Evolutionary conservation across 208 protist species (phyloP).

Genomic region (Angomonas deanei): DNA sequence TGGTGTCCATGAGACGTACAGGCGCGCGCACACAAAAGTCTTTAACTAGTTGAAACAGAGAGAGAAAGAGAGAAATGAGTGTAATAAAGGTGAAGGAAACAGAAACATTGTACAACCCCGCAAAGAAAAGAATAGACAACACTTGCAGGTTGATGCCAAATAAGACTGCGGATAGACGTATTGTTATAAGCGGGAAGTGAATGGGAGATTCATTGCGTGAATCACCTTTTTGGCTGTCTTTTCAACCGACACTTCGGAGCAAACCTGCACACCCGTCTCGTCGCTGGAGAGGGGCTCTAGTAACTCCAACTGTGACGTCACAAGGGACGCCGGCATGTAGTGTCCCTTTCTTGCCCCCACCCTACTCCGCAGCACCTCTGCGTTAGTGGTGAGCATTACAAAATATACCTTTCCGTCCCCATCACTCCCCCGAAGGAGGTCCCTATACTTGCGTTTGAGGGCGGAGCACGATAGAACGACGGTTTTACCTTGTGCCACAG

Average conservation of each 20-base stretch:
- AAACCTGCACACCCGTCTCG: conserved; percentile 35
- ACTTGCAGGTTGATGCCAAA: no score
- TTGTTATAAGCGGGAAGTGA: no score
- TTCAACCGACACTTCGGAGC: no score
- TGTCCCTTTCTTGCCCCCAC: conserved; percentile 36
- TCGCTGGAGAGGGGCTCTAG: conserved; percentile 35
- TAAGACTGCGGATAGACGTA: no score
- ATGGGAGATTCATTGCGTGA: no score
- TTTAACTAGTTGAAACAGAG: neutral
- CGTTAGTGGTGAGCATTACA: conserved; percentile 28
- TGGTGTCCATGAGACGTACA: no score
- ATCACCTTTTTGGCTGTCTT: no score
- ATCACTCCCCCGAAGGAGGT: conserved; percentile 24
- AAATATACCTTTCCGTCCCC: conserved; percentile 34
- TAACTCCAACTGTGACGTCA: conserved; percentile 50
- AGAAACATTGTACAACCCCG: no score
- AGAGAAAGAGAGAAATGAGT: no score
- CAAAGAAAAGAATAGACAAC: neutral
- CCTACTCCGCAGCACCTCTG: conserved; percentile 21
- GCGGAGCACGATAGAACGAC: conserved; percentile 68
- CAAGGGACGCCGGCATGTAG: conserved; percentile 57
- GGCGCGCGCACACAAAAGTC: no score
- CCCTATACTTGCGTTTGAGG: conserved; percentile 51
- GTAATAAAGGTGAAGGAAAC: no score
- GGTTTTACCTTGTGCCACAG: conserved; percentile 3